Base-by-base conservation (phyloP, 108 stramenopile genomes). In the Aurantiochytrium sp. region DNA sequence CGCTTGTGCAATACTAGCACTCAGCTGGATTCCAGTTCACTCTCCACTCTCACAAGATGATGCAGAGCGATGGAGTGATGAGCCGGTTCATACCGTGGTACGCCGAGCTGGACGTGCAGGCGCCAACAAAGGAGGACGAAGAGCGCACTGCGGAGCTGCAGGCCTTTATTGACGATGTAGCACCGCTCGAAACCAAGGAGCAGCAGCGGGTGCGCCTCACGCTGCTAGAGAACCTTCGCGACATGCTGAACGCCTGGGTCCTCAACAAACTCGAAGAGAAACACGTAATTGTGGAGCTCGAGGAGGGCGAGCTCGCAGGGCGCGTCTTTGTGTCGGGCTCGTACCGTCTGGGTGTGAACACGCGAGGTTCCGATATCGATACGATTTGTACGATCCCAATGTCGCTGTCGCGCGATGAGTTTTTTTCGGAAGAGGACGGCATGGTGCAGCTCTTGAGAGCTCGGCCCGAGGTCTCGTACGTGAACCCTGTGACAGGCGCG, bases 361-460 rank as follows among this genome's bases (percentile, higher is more conserved):
- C 97, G 92, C 97, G 97, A 1, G 98, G 98, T 10, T 97, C 98
- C 16, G 99, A 99, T 92, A 99, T 99, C 91, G 99, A 95, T 89
- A 57, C 89, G 35, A 89, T 95, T 12, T 95, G 95, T 72, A 96
- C 98, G 35, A 95, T 96, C 4, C 98, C 98, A 44, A 95, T 90
- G 88, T 92, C 96, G 72, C 96, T 96, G 91, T 94, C 96, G 23
- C 91, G 95, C 43, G 96, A 96, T 45, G 97, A 98, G 51, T 99
- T 99, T 88, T 99, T 99, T 89, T 47, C 44, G 16, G 73, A 83
- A n/a, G 73, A 83, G 28, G 91, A 94, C 44, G 89, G 90, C 44
- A 90, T 99, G 60, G 95, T 96, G n/a, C 96, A 96, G 89, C 90
- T 93, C 19, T 95, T 99, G 44, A 92, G 94, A 59, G 53, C 71